These are phyloP conservation scores for Coniella vitis DNA, from an alignment of 2,329 filamentous ascomycete genomes.

Conservation along the genomic window DNA sequence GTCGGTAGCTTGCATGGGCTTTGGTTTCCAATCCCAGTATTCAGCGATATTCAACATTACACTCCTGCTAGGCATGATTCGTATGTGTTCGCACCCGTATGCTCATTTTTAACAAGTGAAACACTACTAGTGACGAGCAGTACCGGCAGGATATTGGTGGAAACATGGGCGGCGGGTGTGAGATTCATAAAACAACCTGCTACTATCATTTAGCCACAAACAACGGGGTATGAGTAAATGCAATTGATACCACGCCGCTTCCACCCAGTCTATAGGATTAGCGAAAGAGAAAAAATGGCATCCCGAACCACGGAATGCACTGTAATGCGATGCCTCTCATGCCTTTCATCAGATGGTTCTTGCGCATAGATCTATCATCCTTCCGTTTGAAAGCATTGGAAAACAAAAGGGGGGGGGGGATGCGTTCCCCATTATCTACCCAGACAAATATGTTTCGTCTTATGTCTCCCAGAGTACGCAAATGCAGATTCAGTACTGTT, in stretches of 20 bases:
- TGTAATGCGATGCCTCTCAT: constrained; percentile 5
- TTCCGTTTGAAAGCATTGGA: neutral
- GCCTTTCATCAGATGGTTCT: constrained; percentile 6
- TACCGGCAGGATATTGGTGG: too few species aligned
- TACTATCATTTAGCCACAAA: too few species aligned
- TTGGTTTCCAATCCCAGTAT: too few species aligned
- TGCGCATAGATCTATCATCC: constrained; percentile 4
- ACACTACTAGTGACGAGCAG: too few species aligned
- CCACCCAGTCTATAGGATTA: constrained; percentile 23
- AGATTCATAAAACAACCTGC: too few species aligned
- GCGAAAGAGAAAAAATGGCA: constrained; percentile 14
- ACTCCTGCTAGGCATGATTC: too few species aligned
- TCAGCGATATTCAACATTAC: too few species aligned
- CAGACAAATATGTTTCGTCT: neutral
- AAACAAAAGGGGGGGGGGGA: too few species aligned
- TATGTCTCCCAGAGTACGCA: neutral
- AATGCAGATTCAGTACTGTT: neutral
- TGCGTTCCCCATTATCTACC: neutral
- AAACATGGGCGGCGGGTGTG: too few species aligned
- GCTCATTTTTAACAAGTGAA: too few species aligned
- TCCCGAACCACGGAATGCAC: neutral
- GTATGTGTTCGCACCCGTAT: too few species aligned
- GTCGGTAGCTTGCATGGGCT: too few species aligned
- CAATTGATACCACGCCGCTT: constrained; percentile 15
- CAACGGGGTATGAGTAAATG: constrained; percentile 8